Base-by-base conservation (phyloP, 179 eudicot species). In the Camellia oleifera region DNA sequence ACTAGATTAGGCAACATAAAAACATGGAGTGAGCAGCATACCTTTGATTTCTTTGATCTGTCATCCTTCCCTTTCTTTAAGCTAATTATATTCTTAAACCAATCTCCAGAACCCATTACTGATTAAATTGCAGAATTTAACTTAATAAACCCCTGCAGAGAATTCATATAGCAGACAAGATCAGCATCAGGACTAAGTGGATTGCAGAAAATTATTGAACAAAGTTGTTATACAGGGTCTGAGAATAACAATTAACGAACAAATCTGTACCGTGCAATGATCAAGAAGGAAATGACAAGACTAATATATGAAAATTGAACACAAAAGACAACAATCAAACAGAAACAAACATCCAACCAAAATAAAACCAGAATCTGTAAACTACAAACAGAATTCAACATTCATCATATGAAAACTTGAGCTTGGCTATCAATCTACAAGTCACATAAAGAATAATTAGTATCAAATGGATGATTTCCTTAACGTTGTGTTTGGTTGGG, bases 31-130 rank as follows among this genome's bases (percentile, higher is more conserved):
- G 53, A 58, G 42, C 66, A 7, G 53, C 46, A 65, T 86, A 87
- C 92, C 90, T 85, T 85, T 5, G 76, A 20, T 74, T 77, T 85
- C 60, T 78, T 84, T 75, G 87, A 81, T 72, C 69, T 82, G 15
- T 42, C 67, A 69, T 54, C 66, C 78, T 86, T 89, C 26, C 61
- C 85, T 87, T 87, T 89, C 88, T 84, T 89, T 65, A 64, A 74
- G 76, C 86, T 82, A 78, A 87, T 87, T 81, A 89, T 78, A 83
- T 86, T 87, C 83, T 87, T 89, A n/a, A 89, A 80, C 89, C 92
- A 89, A 78, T 84, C 82, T 78, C 92, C 89, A 45, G 90, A 85
- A 74, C 90, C 88, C 92, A 89, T 89, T 73, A 50, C 60, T 46
- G 63, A 80, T 56, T 77, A 74, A 82, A 57, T 26, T 8, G 14